phyloP scores from a whole-genome alignment of 805 yeast species.

The Deakozyma indianensis region DNA sequence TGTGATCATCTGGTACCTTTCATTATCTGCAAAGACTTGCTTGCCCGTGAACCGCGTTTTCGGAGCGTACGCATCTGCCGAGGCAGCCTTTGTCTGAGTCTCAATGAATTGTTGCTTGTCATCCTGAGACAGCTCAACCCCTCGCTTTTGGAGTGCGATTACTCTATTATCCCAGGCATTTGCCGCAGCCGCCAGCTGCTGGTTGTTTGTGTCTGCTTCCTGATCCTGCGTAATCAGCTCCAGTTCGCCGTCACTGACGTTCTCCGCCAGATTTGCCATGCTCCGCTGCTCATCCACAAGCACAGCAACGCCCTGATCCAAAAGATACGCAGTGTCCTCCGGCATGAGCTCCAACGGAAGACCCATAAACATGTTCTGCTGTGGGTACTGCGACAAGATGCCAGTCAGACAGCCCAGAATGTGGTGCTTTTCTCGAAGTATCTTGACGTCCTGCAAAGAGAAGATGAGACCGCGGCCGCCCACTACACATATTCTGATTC shows the following conservation, averaged over 20 bases:
- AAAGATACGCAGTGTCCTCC: constrained; percentile 62
- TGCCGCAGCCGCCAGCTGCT: constrained; percentile 9
- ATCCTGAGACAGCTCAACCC: neutral
- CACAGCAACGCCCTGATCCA: constrained; percentile 28
- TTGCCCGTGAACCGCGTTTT: neutral
- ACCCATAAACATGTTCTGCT: constrained; percentile 79
- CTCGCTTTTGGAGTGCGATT: constrained; percentile 8
- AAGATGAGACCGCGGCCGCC: constrained; percentile 42
- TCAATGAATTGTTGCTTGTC: neutral
- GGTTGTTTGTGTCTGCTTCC: constrained; percentile 9
- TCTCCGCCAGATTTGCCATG: constrained; percentile 11
- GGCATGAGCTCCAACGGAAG: constrained; percentile 60
- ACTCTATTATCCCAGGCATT: constrained; percentile 9
- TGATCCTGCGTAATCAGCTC: constrained; percentile 8
- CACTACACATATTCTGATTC: constrained; percentile 24
- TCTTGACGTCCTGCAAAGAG: constrained; percentile 36
- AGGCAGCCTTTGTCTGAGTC: neutral
- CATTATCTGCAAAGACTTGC: constrained; percentile 3
- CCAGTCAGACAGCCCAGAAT: constrained; percentile 72
- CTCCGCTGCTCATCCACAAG: constrained; percentile 28
- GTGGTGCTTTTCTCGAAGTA: constrained; percentile 40
- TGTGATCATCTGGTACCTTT: constrained; percentile 3
- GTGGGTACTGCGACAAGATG: constrained; percentile 80
- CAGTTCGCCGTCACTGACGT: constrained; percentile 9
- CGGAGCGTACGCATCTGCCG: neutral